phyloP scores from a whole-genome alignment of 495 filamentous ascomycete species.

The Podospora pseudocomata region DNA sequence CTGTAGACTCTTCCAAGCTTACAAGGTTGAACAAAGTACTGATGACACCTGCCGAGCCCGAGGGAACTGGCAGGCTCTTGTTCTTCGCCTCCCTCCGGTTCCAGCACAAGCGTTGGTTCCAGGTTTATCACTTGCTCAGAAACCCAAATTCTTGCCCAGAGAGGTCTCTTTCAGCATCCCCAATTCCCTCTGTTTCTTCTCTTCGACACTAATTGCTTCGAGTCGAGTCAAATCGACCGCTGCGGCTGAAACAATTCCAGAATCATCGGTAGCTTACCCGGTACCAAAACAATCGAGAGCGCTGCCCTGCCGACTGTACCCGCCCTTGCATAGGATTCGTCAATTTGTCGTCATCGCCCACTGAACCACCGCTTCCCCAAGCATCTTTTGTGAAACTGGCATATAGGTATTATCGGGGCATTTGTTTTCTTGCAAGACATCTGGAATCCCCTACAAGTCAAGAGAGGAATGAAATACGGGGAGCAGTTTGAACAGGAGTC shows the following conservation, averaged over 20 bases:
- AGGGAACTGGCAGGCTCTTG: neutral
- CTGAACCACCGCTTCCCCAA: neutral
- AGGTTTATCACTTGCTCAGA: conserved; percentile 1
- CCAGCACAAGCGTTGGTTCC: conserved; percentile 8
- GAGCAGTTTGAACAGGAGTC: conserved; percentile 73
- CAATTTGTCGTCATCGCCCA: conserved; percentile 5
- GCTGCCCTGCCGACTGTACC: conserved; percentile 8
- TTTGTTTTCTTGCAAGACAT: neutral
- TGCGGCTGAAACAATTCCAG: neutral
- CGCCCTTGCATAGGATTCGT: neutral
- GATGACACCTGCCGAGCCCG: conserved; percentile 1
- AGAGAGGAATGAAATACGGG: conserved; percentile 62
- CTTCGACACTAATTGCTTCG: neutral
- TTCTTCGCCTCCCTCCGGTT: conserved; percentile 4
- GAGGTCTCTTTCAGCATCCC: neutral
- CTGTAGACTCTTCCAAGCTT: neutral
- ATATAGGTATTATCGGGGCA: neutral
- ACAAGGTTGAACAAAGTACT: neutral
- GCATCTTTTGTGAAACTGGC: neutral
- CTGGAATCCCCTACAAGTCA: neutral
- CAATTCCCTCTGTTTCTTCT: neutral
- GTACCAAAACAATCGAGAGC: neutral
- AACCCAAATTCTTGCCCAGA: neutral
- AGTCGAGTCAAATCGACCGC: neutral
- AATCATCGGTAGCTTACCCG: too few relatives aligned